Percentiles rank a stretch among this genome's conserved stretches.
These are phyloP conservation scores for Jackrogersella multiformis DNA, from an alignment of 495 filamentous ascomycete genomes.

Conservation along the genomic window DNA sequence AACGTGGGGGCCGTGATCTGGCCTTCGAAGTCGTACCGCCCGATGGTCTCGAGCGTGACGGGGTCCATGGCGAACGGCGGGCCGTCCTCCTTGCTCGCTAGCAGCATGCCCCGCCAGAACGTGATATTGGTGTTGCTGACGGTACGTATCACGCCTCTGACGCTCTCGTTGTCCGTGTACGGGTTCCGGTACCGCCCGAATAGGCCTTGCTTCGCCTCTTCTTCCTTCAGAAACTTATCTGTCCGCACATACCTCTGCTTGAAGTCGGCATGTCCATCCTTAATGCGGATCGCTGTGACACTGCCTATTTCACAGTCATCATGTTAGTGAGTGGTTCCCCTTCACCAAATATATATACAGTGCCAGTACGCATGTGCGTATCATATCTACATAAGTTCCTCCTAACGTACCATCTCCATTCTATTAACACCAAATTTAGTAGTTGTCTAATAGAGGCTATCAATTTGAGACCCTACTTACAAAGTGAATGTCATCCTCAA, in stretches of 20 bases:
- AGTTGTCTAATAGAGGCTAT: background rate
- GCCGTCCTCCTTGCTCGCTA: slow-evolving; percentile 65
- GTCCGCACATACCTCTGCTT: slow-evolving; percentile 64
- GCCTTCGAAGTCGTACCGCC: slow-evolving; percentile 65
- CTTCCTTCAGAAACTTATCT: slow-evolving; percentile 58
- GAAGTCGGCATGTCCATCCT: slow-evolving; percentile 59
- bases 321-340: background rate
- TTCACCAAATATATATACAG: background rate
- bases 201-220: slow-evolving; percentile 49
- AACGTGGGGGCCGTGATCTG: slow-evolving; percentile 64
- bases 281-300: slow-evolving; percentile 63
- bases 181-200: slow-evolving; percentile 65
- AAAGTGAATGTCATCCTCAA: slow-evolving; percentile 63
- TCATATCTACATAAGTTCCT: background rate
- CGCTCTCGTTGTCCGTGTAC: slow-evolving; percentile 62
- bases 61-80: slow-evolving; percentile 67
- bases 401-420: slow-evolving; percentile 44
- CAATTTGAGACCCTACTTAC: slow-evolving; percentile 26
- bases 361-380: background rate
- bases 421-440: slow-evolving; percentile 9
- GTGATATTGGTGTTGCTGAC: slow-evolving; percentile 66
- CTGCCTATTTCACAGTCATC: slow-evolving; percentile 40
- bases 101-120: slow-evolving; percentile 60
- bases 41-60: slow-evolving; percentile 63
- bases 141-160: slow-evolving; percentile 58